A percentile compares a stretch with the other conserved stretches of the same genome.
Evolutionary conservation across 345 rosid species (phyloP).

Genomic region (Eucalyptus paniculata): DNA sequence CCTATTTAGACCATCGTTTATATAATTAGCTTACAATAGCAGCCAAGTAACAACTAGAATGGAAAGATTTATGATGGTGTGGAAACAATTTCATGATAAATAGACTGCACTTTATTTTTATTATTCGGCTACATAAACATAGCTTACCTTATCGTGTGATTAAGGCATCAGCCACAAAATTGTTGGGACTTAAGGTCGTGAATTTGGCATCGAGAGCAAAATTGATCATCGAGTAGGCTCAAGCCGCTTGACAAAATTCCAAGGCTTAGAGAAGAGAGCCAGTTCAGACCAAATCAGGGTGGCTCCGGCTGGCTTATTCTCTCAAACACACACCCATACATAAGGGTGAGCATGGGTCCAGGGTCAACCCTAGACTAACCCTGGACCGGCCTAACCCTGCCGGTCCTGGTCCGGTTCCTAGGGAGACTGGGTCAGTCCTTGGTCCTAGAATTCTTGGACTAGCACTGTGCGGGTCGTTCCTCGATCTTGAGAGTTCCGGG

Average conservation of each 20-base stretch:
- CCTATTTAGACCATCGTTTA: neutral
- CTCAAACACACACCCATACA: neutral
- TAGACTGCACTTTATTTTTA: no score
- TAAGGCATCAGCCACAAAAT: neutral
- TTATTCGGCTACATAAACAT: neutral
- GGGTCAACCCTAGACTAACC: no score
- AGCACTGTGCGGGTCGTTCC: rapidly evolving
- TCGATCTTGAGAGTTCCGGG: no score
- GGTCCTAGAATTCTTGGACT: no score
- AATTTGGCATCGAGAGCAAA: neutral
- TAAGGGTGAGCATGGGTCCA: no score
- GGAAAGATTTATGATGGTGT: neutral
- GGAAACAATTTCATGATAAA: neutral
- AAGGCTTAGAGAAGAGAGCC: neutral
- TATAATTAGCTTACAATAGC: neutral
- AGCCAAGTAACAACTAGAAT: neutral
- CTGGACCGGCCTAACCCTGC: no score
- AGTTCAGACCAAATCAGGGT: neutral
- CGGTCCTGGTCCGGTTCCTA: rapidly evolving
- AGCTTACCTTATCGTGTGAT: neutral
- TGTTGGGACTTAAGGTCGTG: neutral
- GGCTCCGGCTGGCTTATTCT: neutral
- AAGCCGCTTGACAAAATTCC: neutral
- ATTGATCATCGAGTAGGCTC: neutral
- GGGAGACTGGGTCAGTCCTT: no score